Evolutionary conservation across 768 basidiomycete species (phyloP), one percentile per base, ranked within the genome.

Genomic region (Psilocybe cubensis): DNA sequence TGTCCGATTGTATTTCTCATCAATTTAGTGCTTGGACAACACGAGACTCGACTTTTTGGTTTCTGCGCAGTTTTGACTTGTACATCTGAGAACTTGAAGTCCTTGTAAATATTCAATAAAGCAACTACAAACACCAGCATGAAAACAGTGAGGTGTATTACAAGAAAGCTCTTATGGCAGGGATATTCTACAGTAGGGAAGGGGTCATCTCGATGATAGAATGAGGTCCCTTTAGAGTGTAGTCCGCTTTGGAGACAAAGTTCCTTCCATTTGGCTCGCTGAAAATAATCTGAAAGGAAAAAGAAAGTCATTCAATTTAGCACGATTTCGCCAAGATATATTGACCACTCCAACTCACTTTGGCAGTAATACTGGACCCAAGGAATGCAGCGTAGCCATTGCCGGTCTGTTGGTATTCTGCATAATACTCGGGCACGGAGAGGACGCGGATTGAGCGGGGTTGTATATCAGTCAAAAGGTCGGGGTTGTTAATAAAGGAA

Each of bases 351-450:
- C 43, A 11, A 60, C 71, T 44, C 51, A 91, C 93, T 79, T 94
- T 95, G 5, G 91, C 93, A n/a, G 87, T 82, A 60, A 95, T 92
- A 63, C 88, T 88, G 17, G 86, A 79, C 1, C 93, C 93, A 55
- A 95, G 73, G 76, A 94, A 95, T 10, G 88, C 86, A 3, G 91
- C 88, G 35, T 88, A 76, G 1, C 88, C 88, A 52, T 93, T 91
- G 2, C 92, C 93, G 42, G 85, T 91, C 48, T 94, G 91, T 55
- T 92, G 79, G 66, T 91, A 97, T 69, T 96, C 93, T 7, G 90
- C 88, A 68, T 94, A 97, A 71, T 95, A 96, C 28, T 96, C 94
- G 0, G 94, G 94, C 7, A 94, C 82, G 31, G 75, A 81, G 48
- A 92, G 68, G 5, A 85, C 77, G 21, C 85, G 82, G 38, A 86